Conservation (phyloP, 2,329 filamentous ascomycete genomes). For the Aspergillus clavatus region DNA sequence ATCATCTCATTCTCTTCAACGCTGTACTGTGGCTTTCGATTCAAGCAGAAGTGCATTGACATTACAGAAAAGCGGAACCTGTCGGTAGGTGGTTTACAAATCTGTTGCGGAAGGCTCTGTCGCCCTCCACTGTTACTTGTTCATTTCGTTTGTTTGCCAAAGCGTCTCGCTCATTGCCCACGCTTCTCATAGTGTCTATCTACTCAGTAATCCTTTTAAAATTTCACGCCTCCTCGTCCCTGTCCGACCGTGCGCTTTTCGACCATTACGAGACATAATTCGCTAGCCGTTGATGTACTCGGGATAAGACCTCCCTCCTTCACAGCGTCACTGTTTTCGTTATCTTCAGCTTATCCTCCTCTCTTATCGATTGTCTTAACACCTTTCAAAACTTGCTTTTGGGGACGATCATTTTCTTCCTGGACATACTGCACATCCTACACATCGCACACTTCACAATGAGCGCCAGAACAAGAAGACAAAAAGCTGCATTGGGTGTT, state of each 20-base stretch:
- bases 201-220: background rate
- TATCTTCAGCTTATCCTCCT: background rate
- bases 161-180: background rate
- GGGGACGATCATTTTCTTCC: background rate
- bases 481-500: slow-evolving; percentile 33
- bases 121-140: background rate
- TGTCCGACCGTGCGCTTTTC: background rate
- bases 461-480: slow-evolving; percentile 37
- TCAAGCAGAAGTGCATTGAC: background rate
- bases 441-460: slow-evolving; percentile 19
- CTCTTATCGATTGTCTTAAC: background rate
- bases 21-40: background rate
- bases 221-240: background rate
- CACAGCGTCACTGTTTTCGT: background rate
- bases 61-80: background rate
- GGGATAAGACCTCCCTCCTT: slow-evolving; percentile 4
- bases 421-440: background rate
- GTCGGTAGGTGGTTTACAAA: background rate
- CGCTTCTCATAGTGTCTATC: background rate
- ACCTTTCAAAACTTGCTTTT: background rate
- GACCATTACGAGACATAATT: background rate
- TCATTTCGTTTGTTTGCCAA: background rate
- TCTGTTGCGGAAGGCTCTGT: background rate
- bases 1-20: background rate
- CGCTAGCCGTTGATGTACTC: slow-evolving; percentile 1